Percentiles rank a stretch among this genome's conserved stretches.
Conservation (phyloP, 805 yeast species). For the Candida chauliodis region DNA sequence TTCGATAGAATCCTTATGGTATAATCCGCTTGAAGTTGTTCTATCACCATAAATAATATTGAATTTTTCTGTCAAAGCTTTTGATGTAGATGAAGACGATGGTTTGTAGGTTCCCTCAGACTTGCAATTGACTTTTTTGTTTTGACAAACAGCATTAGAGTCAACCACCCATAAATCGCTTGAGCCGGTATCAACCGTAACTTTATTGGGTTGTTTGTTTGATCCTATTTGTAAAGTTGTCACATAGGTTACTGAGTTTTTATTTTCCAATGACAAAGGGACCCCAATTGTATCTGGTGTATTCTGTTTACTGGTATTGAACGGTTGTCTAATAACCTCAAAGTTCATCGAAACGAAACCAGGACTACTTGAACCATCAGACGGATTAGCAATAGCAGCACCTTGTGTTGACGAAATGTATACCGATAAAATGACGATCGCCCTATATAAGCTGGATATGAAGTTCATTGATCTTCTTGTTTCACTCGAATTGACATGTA, state of each 20-base stretch:
- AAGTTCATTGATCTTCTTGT: too few relatives aligned
- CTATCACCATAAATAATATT: constrained; percentile 11
- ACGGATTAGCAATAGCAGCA: constrained; percentile 3
- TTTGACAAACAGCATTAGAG: constrained; percentile 19
- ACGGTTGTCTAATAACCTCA: constrained; percentile 3
- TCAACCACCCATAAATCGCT: constrained; percentile 27
- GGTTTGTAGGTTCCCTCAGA: constrained; percentile 15
- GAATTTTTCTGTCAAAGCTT: constrained; percentile 8
- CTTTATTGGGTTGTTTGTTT: constrained; percentile 15
- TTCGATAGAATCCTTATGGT: constrained; percentile 13
- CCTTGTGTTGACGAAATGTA: too few relatives aligned
- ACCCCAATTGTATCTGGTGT: too few relatives aligned
- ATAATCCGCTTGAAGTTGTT: constrained; percentile 13
- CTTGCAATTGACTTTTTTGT: constrained; percentile 10
- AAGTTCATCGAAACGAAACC: constrained; percentile 7
- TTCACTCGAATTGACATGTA: too few relatives aligned
- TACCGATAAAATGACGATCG: too few relatives aligned
- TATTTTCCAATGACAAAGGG: not conserved
- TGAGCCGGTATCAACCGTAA: constrained; percentile 23
- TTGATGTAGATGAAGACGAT: constrained; percentile 6
- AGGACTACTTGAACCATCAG: constrained; percentile 2
- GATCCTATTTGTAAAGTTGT: constrained; percentile 11
- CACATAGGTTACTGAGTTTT: not conserved
- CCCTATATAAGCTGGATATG: too few relatives aligned
- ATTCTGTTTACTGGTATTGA: too few relatives aligned